Percentiles rank a stretch among this genome's conserved stretches.
These are phyloP conservation scores for Carex arenaria DNA, from an alignment of 202 grass and related monocot species.

Conservation along the genomic window DNA sequence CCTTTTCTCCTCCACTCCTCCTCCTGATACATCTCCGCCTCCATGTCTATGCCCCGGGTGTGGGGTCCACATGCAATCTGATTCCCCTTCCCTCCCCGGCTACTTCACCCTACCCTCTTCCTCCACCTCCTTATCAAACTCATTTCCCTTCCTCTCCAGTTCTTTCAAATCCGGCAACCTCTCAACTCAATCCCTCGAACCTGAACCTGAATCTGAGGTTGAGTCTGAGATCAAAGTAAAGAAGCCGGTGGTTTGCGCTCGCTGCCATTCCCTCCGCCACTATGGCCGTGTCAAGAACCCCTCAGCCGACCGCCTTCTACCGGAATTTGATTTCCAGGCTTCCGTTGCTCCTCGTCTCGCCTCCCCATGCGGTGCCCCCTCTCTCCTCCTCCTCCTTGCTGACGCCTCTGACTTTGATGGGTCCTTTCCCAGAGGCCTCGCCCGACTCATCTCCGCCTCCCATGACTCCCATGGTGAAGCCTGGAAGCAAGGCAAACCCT, in stretches of 20 bases:
- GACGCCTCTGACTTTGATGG: constrained; percentile 80
- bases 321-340: constrained; percentile 71
- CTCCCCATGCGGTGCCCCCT: constrained; percentile 61
- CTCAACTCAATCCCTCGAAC: not conserved
- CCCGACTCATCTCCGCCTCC: constrained; percentile 42
- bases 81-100: constrained; percentile 52
- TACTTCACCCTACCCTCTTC: constrained; percentile 54
- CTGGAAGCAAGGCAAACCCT: constrained; percentile 45
- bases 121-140: constrained; percentile 29
- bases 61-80: constrained; percentile 58
- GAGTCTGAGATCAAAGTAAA: not conserved
- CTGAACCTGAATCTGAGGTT: not conserved
- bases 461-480: constrained; percentile 28
- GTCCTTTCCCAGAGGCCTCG: constrained; percentile 64
- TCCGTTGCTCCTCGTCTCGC: constrained; percentile 51
- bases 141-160: constrained; percentile 35
- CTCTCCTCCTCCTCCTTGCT: constrained; percentile 67
- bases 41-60: constrained; percentile 47
- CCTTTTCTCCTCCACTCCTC: not conserved
- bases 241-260: constrained; percentile 50
- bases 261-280: constrained; percentile 84
- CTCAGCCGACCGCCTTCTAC: constrained; percentile 59
- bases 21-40: constrained; percentile 2
- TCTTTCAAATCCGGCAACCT: constrained; percentile 29
- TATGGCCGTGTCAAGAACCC: constrained; percentile 70